Evolutionary conservation across 2,329 filamentous ascomycete species (phyloP).

Genomic region (Nemania diffusa): DNA sequence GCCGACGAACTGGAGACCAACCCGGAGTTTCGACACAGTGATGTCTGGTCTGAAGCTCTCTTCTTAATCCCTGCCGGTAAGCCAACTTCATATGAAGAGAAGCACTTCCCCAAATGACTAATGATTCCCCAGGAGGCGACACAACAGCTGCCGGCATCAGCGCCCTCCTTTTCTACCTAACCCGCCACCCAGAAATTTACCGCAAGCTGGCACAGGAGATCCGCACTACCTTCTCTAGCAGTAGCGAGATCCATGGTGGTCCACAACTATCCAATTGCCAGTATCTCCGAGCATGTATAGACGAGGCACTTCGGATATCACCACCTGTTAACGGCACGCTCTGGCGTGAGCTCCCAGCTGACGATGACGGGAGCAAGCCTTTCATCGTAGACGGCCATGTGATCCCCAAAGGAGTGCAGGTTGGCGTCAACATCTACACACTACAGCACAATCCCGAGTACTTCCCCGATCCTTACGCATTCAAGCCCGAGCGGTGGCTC

Average conservation of each 20-base stretch:
- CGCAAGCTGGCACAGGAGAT: slow-evolving; percentile 34
- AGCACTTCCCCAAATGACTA: background rate
- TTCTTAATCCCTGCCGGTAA: slow-evolving; percentile 41
- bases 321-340: slow-evolving; percentile 33
- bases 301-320: slow-evolving; percentile 37
- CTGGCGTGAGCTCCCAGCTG: slow-evolving; percentile 34
- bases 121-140: slow-evolving; percentile 26
- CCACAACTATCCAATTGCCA: slow-evolving; percentile 33
- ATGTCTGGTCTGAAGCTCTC: slow-evolving; percentile 38
- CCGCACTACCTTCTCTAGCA: slow-evolving; percentile 23
- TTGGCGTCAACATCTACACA: slow-evolving; percentile 37
- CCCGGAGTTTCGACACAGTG: slow-evolving; percentile 35
- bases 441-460: slow-evolving; percentile 37
- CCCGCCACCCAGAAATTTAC: slow-evolving; percentile 33
- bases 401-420: slow-evolving; percentile 31
- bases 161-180: slow-evolving; percentile 39
- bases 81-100: background rate
- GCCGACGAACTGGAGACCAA: slow-evolving; percentile 30
- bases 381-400: slow-evolving; percentile 36
- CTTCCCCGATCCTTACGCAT: slow-evolving; percentile 35
- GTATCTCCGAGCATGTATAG: slow-evolving; percentile 43
- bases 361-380: slow-evolving; percentile 29
- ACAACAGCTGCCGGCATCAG: slow-evolving; percentile 37
- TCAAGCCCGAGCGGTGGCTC: slow-evolving; percentile 38
- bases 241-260: slow-evolving; percentile 30